Evolutionary conservation across 2,329 filamentous ascomycete species (phyloP).

Genomic region (Phyllosticta citrichinensis): DNA sequence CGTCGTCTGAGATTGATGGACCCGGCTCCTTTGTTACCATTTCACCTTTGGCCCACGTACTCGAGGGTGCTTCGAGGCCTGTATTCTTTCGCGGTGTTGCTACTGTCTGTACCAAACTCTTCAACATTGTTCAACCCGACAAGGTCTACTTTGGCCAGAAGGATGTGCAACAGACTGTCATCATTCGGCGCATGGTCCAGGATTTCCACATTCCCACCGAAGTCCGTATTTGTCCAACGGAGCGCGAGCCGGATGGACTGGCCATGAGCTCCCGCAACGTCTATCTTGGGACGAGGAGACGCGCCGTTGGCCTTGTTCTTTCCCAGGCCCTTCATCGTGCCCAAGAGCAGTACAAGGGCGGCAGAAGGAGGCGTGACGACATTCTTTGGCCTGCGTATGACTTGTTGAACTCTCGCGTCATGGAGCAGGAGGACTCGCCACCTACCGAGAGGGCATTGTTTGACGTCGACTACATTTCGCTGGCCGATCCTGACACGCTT

Average conservation of each 20-base stretch:
- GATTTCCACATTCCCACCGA: constrained; percentile 75
- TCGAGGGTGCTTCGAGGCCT: constrained; percentile 78
- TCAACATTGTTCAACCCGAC: constrained; percentile 71
- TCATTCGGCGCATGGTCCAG: constrained; percentile 75
- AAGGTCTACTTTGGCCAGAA: constrained; percentile 93
- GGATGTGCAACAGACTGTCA: constrained; percentile 89
- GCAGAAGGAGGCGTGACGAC: constrained; percentile 46
- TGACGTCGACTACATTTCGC: constrained; percentile 84
- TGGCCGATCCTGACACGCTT: constrained; percentile 77
- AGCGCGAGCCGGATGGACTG: constrained; percentile 69
- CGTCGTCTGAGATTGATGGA: constrained; percentile 61
- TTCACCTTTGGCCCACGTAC: constrained; percentile 67
- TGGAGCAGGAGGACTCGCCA: constrained; percentile 52
- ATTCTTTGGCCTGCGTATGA: constrained; percentile 63
- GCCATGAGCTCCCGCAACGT: constrained; percentile 91
- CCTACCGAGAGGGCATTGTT: constrained; percentile 57
- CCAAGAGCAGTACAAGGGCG: constrained; percentile 52
- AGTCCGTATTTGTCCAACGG: constrained; percentile 64
- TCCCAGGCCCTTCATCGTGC: constrained; percentile 59
- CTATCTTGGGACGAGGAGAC: constrained; percentile 70
- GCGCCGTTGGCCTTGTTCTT: constrained; percentile 63
- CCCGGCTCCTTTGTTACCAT: constrained; percentile 86
- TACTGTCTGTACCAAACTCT: constrained; percentile 90
- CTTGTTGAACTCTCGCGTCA: constrained; percentile 45
- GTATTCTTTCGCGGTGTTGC: constrained; percentile 96